A percentile compares a stretch with the other conserved stretches of the same genome.
Conservation (phyloP, 2,329 filamentous ascomycete genomes). For the Rutstroemia sp. region DNA sequence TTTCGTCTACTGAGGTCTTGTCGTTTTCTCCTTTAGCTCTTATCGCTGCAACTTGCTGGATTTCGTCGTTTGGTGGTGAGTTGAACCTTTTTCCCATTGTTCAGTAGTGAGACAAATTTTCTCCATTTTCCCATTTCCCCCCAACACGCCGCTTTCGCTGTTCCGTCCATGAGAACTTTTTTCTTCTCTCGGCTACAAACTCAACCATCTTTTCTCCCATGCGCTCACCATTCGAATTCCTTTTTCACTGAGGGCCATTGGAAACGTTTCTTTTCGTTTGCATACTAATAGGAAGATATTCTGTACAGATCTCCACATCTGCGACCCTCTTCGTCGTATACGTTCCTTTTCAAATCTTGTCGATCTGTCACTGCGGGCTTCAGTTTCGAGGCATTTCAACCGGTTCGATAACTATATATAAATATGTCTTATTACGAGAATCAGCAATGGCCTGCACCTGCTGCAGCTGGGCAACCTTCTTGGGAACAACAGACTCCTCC, state of each 20-base stretch:
- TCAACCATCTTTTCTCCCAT: background rate
- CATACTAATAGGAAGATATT: constrained; percentile 3
- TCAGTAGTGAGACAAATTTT: constrained; percentile 5
- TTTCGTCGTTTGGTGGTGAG: constrained; percentile 1
- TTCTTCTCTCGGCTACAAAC: constrained; percentile 8
- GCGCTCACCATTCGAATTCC: background rate
- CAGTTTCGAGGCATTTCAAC: constrained; percentile 27
- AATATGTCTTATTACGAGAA: constrained; percentile 65
- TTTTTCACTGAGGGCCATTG: background rate
- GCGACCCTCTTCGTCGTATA: constrained; percentile 25
- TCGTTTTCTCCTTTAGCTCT: background rate
- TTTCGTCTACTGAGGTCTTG: background rate
- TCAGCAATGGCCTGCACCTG: constrained; percentile 50
- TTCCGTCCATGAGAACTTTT: constrained; percentile 1
- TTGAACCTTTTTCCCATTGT: background rate
- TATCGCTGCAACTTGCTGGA: background rate
- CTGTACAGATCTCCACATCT: constrained; percentile 10
- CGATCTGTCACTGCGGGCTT: constrained; percentile 26
- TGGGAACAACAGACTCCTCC: constrained; percentile 70
- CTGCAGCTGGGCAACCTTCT: constrained; percentile 48
- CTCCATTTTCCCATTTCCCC: constrained; percentile 2
- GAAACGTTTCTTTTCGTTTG: background rate
- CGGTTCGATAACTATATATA: constrained; percentile 12
- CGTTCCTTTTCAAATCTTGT: constrained; percentile 26
- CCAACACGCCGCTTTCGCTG: constrained; percentile 7